A percentile compares a stretch with the other conserved stretches of the same genome.
Conservation (phyloP, 371 early-diverging fungal genomes). For the Mucor lusitanicus region DNA sequence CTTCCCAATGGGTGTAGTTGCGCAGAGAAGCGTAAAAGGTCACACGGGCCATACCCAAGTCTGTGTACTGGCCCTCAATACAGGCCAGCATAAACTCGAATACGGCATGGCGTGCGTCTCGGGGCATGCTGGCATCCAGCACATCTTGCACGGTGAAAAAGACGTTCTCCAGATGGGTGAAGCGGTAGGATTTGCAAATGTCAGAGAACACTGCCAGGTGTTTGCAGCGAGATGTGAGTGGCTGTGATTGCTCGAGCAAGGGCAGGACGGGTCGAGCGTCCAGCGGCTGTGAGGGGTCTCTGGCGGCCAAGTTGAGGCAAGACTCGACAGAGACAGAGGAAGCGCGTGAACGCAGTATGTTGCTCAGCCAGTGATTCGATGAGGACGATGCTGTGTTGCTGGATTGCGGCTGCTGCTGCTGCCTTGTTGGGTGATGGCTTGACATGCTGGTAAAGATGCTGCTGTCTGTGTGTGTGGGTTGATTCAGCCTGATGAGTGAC, state of each 20-base stretch:
- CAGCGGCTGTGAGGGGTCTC: conserved; percentile 38
- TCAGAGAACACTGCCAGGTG: conserved; percentile 41
- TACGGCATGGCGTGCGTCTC: conserved; percentile 58
- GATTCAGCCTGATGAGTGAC: neutral
- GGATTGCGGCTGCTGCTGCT: conserved; percentile 8
- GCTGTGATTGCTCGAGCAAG: conserved; percentile 31
- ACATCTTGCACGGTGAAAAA: conserved; percentile 62
- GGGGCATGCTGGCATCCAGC: conserved; percentile 48
- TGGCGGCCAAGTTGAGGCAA: conserved; percentile 40
- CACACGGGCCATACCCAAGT: conserved; percentile 64
- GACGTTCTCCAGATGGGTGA: conserved; percentile 62
- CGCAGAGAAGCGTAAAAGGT: conserved; percentile 62
- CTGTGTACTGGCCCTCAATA: conserved; percentile 64
- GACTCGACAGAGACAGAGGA: conserved; percentile 50
- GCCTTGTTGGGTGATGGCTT: no score
- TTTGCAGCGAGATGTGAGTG: conserved; percentile 36
- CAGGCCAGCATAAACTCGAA: conserved; percentile 69
- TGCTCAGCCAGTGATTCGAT: conserved; percentile 38
- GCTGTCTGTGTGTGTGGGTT: no score
- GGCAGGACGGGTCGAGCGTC: conserved; percentile 50
- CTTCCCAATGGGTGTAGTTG: conserved; percentile 57
- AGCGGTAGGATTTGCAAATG: conserved; percentile 55
- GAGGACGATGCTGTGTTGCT: conserved; percentile 17
- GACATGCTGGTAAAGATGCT: neutral
- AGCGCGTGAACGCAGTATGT: conserved; percentile 48